Conservation (phyloP, 2,329 filamentous ascomycete species). For the Fusarium mexicanum region DNA sequence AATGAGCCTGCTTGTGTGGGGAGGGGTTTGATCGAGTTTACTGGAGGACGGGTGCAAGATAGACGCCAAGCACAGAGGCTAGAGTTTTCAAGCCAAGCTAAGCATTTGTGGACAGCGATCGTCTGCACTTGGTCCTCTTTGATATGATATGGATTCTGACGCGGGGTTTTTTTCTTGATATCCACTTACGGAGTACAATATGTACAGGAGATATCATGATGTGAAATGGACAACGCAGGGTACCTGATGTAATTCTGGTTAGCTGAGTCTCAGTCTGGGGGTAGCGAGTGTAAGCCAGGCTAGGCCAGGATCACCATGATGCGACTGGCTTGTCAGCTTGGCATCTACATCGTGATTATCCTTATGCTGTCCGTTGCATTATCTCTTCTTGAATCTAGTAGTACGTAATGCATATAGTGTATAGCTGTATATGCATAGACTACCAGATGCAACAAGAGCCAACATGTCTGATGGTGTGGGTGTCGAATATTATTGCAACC, state of each 20-base stretch:
- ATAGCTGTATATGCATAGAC: constrained; percentile 7
- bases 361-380: not conserved
- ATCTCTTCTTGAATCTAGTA: not conserved
- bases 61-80: constrained; percentile 24
- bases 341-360: not conserved
- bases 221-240: constrained; percentile 31
- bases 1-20: constrained; percentile 28
- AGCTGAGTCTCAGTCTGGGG: constrained; percentile 32
- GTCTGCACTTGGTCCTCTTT: constrained; percentile 27
- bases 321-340: constrained; percentile 13
- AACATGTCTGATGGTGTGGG: constrained; percentile 1
- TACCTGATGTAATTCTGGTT: constrained; percentile 27
- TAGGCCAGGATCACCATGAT: constrained; percentile 2
- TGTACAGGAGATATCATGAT: constrained; percentile 23
- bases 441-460: constrained; percentile 8
- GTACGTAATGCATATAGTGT: not conserved
- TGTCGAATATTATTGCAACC: constrained; percentile 1
- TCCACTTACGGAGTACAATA: constrained; percentile 15
- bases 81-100: constrained; percentile 28
- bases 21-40: constrained; percentile 15
- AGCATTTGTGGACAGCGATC: constrained; percentile 31
- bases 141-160: constrained; percentile 23
- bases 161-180: constrained; percentile 35
- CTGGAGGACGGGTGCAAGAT: constrained; percentile 20
- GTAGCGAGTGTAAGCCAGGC: not conserved